Evolutionary conservation across 1,284 basidiomycete genomes (phyloP).

Genomic region (Cronartium ribicola): DNA sequence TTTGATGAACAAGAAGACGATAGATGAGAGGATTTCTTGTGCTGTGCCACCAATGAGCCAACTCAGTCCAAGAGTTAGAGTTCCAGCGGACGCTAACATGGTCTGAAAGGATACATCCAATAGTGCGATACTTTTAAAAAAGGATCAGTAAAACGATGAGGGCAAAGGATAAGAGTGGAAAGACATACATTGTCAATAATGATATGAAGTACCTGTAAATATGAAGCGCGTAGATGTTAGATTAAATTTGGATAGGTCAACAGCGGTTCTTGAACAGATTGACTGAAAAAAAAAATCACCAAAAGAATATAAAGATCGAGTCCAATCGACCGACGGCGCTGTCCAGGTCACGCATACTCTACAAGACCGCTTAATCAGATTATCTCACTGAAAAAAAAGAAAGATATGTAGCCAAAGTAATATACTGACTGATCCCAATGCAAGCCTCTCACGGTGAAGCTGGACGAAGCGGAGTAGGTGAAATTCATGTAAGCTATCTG

Average conservation of each 20-base stretch:
- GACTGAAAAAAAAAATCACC: constrained; percentile 37
- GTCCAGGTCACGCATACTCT: constrained; percentile 81
- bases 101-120: constrained; percentile 48
- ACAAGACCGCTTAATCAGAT: neutral
- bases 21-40: constrained; percentile 59
- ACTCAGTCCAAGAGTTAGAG: constrained; percentile 74
- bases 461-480: constrained; percentile 52
- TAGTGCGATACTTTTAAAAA: constrained; percentile 44
- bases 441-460: constrained; percentile 76
- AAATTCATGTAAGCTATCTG: neutral
- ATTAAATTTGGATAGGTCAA: no score
- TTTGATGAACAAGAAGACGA: constrained; percentile 80
- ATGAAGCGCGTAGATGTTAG: no score
- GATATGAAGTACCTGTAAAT: constrained; percentile 44
- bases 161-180: neutral
- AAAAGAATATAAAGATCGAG: constrained; percentile 49
- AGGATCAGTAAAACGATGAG: neutral
- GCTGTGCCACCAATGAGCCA: constrained; percentile 76
- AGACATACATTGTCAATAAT: constrained; percentile 46
- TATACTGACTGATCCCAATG: constrained; percentile 61
- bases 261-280: no score
- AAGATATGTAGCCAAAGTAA: neutral
- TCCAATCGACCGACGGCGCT: constrained; percentile 69
- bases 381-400: neutral
- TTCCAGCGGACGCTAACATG: constrained; percentile 62